These are phyloP conservation scores for Penicillium sp. DNA, from an alignment of 2,329 filamentous ascomycete species.

Conservation along the genomic window DNA sequence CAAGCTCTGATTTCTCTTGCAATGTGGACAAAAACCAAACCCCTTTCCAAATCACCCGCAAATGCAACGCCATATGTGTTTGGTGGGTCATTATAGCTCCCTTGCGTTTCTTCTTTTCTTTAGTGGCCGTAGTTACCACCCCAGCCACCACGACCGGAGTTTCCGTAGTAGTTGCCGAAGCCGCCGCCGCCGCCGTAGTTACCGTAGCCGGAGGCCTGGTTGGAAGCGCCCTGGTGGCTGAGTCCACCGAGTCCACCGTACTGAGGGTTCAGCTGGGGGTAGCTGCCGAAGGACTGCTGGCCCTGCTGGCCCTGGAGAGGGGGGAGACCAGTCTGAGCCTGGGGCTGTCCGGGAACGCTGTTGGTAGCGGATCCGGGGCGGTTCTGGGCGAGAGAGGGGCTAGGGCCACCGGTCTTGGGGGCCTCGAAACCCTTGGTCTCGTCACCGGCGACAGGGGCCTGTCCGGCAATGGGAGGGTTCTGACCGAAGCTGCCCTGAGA, in stretches of 20 bases:
- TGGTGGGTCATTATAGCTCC: constrained; percentile 24
- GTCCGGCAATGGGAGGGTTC: constrained; percentile 55
- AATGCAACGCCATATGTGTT: constrained; percentile 34
- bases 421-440: constrained; percentile 62
- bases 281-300: constrained; percentile 60
- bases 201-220: constrained; percentile 43
- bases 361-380: constrained; percentile 66
- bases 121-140: constrained; percentile 51
- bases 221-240: constrained; percentile 44
- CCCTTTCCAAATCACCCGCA: constrained; percentile 26
- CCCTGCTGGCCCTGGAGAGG: constrained; percentile 56
- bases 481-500: constrained; percentile 60
- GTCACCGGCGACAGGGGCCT: constrained; percentile 50
- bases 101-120: constrained; percentile 18
- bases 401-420: constrained; percentile 59
- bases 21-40: constrained; percentile 16
- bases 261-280: constrained; percentile 57
- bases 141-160: constrained; percentile 48
- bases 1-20: constrained; percentile 7
- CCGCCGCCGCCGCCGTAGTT: constrained; percentile 45
- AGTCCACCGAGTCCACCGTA: constrained; percentile 51
- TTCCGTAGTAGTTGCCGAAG: constrained; percentile 48
- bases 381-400: constrained; percentile 63
- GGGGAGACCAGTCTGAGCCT: constrained; percentile 54
- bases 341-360: constrained; percentile 55